Base-by-base conservation (phyloP, 2,329 filamentous ascomycete genomes). In the Fusarium bulbicola region DNA sequence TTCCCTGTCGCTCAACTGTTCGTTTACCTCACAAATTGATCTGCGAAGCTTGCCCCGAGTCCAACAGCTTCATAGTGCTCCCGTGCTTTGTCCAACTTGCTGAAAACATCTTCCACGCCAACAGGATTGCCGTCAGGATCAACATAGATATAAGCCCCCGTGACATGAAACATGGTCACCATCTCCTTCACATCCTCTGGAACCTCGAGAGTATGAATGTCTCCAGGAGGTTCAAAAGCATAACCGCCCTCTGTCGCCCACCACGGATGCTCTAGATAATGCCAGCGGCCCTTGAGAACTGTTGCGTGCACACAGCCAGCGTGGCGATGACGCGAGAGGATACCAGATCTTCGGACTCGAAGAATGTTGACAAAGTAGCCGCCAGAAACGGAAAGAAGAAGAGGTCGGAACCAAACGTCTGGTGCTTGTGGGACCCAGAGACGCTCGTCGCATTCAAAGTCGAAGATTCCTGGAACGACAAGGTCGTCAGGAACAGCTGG, bases 241-340 rank as follows among this genome's bases (percentile, higher is more conserved):
- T 28, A 54, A 18, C 34, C 11, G 24, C 24, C 24, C 34, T 54
- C 50, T 54, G 20, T 54, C 15, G 20, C 50, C 34, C 50, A 28
- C 24, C 34, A 40, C 7, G 18, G 14, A 21, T 39, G 34, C n/a
- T 54, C 24, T 7, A 28, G 50, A 28, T 28, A 28, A 39, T 54
- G 34, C 50, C 24, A 28, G 24, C 34, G 24, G 34, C 24, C 50
- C 34, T 40, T 54, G 18, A 54, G 50, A 54, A 28, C 34, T 53
- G 34, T 39, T 28, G 50, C 34, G 34, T 53, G 34, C 34, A 28
- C 34, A 15, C 50, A 39, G 37, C 80, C 80, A 2, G 80, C 76
- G 47, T 81, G 80, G 4, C 79, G 75, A 42, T 82, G 80, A 6
- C 80, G 75, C 1, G 80, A 81, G 42, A 81, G 75, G 26, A 82